A percentile compares a stretch with the other conserved stretches of the same genome.
Evolutionary conservation across 2,329 filamentous ascomycete species (phyloP).

Genomic region (Bipolaris gigantea): DNA sequence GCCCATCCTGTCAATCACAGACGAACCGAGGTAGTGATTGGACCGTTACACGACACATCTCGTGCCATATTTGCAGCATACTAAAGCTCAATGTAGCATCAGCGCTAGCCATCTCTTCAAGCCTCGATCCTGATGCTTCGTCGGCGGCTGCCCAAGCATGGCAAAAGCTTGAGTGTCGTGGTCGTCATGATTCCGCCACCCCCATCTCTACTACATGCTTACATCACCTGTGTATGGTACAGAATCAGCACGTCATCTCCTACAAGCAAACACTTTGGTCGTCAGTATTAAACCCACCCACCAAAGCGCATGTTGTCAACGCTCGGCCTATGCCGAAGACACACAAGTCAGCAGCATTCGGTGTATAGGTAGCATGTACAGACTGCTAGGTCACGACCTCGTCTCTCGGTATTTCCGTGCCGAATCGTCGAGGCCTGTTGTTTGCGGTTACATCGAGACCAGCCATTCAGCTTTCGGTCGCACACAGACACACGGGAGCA

Average conservation of each 20-base stretch:
- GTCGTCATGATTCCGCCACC: not conserved
- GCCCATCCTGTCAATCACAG: not conserved
- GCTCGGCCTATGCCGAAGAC: not conserved
- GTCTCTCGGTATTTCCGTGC: not conserved
- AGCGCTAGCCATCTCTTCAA: slow-evolving; percentile 1
- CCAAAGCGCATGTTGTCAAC: too few species aligned
- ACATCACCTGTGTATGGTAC: too few species aligned
- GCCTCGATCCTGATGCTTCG: slow-evolving; percentile 4
- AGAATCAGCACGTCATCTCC: not conserved
- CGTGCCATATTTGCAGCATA: not conserved
- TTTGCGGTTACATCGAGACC: not conserved
- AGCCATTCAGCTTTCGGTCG: not conserved
- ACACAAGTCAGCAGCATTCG: not conserved
- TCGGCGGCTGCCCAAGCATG: slow-evolving; percentile 9
- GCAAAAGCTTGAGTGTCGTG: slow-evolving; percentile 14
- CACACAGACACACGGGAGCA: not conserved
- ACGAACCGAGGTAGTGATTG: too few species aligned
- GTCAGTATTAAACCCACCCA: not conserved
- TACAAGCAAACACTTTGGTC: not conserved
- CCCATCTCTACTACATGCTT: not conserved
- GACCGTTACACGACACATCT: not conserved
- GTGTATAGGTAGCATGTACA: not conserved
- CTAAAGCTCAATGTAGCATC: slow-evolving; percentile 5
- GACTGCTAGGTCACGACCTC: not conserved
- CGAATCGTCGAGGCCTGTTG: not conserved